Evolutionary conservation across 202 grass and related monocot species (phyloP).

Genomic region (Hordeum pubiflorum): DNA sequence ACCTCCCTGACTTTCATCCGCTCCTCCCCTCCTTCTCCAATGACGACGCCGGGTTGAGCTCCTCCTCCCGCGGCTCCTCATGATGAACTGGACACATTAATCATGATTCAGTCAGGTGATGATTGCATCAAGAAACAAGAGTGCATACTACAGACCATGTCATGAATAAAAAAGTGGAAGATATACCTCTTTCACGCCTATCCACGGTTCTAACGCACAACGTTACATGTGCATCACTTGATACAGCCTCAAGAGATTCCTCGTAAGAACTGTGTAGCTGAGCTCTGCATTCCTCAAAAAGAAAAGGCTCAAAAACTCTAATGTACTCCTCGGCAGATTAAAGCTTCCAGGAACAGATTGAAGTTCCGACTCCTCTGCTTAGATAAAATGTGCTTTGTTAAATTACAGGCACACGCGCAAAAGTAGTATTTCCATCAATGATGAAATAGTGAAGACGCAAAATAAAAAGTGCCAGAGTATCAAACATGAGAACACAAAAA

Average conservation of each 20-base stretch:
- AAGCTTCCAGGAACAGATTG: conserved; percentile 87
- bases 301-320: conserved; percentile 93
- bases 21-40: no score
- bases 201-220: conserved; percentile 78
- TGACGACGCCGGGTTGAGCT: no score
- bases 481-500: background rate
- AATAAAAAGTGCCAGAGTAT: background rate
- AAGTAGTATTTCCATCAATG: background rate
- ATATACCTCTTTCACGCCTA: conserved; percentile 87
- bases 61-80: no score
- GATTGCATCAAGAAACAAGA: background rate
- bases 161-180: conserved; percentile 6
- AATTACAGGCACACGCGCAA: background rate
- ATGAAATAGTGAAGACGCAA: background rate
- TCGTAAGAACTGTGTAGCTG: conserved; percentile 92
- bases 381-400: conserved; percentile 14
- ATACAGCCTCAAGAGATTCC: conserved; percentile 65
- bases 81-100: conserved; percentile 31
- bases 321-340: conserved; percentile 85
- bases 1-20: no score
- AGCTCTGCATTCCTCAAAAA: conserved; percentile 99
- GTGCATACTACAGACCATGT: background rate
- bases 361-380: conserved; percentile 86
- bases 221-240: conserved; percentile 74
- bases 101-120: conserved; percentile 1